phyloP scores from a whole-genome alignment of 2,329 filamentous ascomycete genomes.

The Xylaria sp. region DNA sequence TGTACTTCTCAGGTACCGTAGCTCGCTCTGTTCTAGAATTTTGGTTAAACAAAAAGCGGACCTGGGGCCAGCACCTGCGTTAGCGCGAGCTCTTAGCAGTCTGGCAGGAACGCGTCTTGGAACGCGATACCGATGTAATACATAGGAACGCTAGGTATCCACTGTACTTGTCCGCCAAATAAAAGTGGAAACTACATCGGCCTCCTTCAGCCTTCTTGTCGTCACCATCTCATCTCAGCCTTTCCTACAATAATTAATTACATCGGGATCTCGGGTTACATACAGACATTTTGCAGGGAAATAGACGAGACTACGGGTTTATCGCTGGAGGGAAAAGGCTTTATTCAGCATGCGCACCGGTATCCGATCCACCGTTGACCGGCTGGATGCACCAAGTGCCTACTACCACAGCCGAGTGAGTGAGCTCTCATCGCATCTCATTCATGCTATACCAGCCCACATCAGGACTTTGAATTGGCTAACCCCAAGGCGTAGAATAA shows the following conservation, averaged over 20 bases:
- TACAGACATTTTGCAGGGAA: not conserved
- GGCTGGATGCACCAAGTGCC: conserved; percentile 92
- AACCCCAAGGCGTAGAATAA: conserved; percentile 61
- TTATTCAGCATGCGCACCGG: conserved; percentile 57
- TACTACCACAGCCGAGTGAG: conserved; percentile 87
- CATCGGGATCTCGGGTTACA: not conserved
- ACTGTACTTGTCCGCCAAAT: not conserved
- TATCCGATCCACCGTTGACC: conserved; percentile 80
- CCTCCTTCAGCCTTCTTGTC: conserved; percentile 25
- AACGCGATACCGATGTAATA: conserved; percentile 19
- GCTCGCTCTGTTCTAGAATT: conserved; percentile 11
- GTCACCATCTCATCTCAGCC: conserved; percentile 16
- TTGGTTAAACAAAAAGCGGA: conserved; percentile 15
- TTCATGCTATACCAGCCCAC: not conserved
- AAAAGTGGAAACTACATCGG: conserved; percentile 30
- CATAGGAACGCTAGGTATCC: not conserved
- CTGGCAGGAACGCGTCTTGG: conserved; percentile 20
- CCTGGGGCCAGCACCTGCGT: not conserved
- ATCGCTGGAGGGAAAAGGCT: not conserved
- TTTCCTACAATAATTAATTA: conserved; percentile 6
- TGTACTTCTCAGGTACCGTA: conserved; percentile 1
- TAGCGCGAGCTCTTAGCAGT: conserved; percentile 8
- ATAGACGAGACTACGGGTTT: not conserved
- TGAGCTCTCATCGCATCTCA: conserved; percentile 36
- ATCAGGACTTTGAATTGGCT: conserved; percentile 14